Percentiles rank a stretch among this genome's conserved stretches.
Evolutionary conservation across 371 early-diverging fungal genomes (phyloP).

Genomic region (Sporodiniella umbellata): DNA sequence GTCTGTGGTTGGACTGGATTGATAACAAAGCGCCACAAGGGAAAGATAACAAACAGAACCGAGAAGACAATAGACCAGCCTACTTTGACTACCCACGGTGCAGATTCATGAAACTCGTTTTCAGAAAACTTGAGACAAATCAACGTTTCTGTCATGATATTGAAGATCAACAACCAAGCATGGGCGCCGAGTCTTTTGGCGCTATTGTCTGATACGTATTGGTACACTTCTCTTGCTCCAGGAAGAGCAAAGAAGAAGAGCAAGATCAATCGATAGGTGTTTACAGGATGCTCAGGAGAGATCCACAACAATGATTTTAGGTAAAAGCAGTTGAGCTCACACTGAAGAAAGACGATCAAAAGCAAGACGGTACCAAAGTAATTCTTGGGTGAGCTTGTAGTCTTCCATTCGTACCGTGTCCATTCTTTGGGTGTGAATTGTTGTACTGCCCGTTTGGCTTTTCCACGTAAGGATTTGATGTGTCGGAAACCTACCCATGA

Average conservation of each 20-base stretch:
- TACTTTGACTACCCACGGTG: constrained; percentile 69
- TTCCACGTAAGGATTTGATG: constrained; percentile 80
- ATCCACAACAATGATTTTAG: constrained; percentile 92
- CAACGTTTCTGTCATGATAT: constrained; percentile 83
- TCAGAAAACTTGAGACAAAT: constrained; percentile 87
- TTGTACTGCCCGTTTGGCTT: constrained; percentile 82
- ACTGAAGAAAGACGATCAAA: constrained; percentile 64
- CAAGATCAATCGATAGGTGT: constrained; percentile 74
- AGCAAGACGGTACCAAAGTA: constrained; percentile 68
- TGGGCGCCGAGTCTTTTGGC: constrained; percentile 83
- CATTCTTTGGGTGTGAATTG: constrained; percentile 95
- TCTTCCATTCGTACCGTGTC: constrained; percentile 90
- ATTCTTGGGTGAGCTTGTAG: constrained; percentile 75
- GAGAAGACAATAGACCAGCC: constrained; percentile 72
- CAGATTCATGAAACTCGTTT: constrained; percentile 81
- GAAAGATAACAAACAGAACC: constrained; percentile 60
- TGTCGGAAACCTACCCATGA: constrained; percentile 90
- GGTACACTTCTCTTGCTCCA: constrained; percentile 87
- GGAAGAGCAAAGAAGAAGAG: constrained; percentile 85
- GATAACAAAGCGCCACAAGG: constrained; percentile 70
- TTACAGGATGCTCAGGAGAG: constrained; percentile 87
- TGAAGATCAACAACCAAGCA: constrained; percentile 87
- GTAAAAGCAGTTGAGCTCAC: constrained; percentile 93
- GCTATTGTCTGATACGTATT: constrained; percentile 76
- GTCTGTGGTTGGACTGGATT: constrained; percentile 8